Percentiles rank a stretch among this genome's conserved stretches.
Evolutionary conservation across 305 asterid genomes (phyloP).

Genomic region (Solanum hybrid): DNA sequence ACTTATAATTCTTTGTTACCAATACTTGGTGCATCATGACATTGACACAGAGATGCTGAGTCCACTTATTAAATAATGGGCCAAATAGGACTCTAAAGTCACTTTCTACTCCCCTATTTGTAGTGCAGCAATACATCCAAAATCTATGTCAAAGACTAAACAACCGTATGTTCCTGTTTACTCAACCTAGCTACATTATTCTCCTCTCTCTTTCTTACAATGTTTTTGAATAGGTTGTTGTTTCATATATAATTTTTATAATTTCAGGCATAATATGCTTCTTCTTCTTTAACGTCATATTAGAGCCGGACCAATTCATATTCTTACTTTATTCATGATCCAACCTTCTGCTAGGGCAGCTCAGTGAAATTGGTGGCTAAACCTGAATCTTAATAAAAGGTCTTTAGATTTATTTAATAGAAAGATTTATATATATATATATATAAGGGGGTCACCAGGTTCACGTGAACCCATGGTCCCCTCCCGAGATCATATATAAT

Average conservation of each 20-base stretch:
- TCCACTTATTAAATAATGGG: slow-evolving; percentile 18
- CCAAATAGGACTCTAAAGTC: slow-evolving; percentile 11
- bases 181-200: background rate
- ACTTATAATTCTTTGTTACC: background rate
- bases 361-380: background rate
- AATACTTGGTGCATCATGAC: background rate
- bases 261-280: background rate
- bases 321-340: background rate
- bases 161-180: background rate
- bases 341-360: background rate
- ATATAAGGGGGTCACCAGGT: no score
- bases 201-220: background rate
- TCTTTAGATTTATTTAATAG: background rate
- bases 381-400: background rate
- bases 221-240: background rate
- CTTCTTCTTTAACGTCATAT: background rate
- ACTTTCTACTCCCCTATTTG: slow-evolving; percentile 14
- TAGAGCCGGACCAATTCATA: background rate
- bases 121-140: slow-evolving; percentile 7
- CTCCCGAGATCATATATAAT: no score
- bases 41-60: slow-evolving; percentile 16
- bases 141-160: background rate
- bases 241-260: background rate
- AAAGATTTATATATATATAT: no score
- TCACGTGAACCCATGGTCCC: no score